Base-by-base conservation (phyloP, 352 stramenopile genomes). In the Globisporangium polare region DNA sequence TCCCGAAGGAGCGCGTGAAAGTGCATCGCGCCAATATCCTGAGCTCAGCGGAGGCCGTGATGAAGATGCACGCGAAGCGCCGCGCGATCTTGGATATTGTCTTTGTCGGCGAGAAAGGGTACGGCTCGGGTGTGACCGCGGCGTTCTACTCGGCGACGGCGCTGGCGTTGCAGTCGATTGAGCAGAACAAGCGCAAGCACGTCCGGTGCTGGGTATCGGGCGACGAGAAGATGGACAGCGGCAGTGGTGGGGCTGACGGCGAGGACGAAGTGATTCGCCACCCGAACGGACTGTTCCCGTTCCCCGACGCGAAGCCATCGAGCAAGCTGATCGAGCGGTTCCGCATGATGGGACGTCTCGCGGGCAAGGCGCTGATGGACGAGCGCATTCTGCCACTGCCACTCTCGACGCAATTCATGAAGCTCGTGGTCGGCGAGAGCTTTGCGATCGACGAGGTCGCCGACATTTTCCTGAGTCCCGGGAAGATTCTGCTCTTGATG, bases 1-100 rank as follows among this genome's bases (percentile, higher is more conserved):
- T 95, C 42, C 86, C 86, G 10, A 95, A 94, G 65, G 84, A 95
- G 54, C 84, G 84, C n/a, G 86, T 92, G 52, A 93, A 92, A 37
- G 83, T 95, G 9, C 70, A 89, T 56, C 82, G 86, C 20, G 72
- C 73, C 18, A 90, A 90, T 42, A 86, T 95, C 45, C 56, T 95
- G 37, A 74, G 77, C 49, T 92, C 83, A 0, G 86, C 86, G 0
- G 83, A 95, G 22, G 77, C 76, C 3, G 75, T 93, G 6, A 92
- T 95, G 82, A 90, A 93, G 66, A 89, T 92, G 78, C 84, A 95
- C 31, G 80, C 70, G 5, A 94, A 93, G 66, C 83, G 84, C 4
- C 90, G 89, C 64, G 83, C 84, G 27, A 84, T 95, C 20, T 58
- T 95, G 33, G 86, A 95, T 66, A 81, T 95, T 46, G 80, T 94